Percentiles rank a stretch among this genome's conserved stretches.
Evolutionary conservation across 805 yeast species (phyloP).

Genomic region (Kodamaea fukazawae): DNA sequence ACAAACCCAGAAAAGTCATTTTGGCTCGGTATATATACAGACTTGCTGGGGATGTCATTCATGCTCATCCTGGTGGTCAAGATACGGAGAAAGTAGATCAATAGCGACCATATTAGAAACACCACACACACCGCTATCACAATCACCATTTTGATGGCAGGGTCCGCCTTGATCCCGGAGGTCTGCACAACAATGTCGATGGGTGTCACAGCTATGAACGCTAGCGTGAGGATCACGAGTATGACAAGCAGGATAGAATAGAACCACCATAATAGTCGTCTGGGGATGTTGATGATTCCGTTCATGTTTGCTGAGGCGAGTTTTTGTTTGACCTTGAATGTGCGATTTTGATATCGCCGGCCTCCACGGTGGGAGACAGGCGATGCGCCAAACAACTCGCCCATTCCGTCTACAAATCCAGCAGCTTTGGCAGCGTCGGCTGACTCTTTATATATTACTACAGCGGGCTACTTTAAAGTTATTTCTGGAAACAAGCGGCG

Average conservation of each 20-base stretch:
- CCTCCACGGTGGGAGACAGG: too few species aligned
- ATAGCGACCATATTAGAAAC: slow-evolving; percentile 48
- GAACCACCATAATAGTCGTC: slow-evolving; percentile 36
- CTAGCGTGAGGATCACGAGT: slow-evolving; percentile 39
- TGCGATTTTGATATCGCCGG: too few species aligned
- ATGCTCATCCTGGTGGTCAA: slow-evolving; percentile 55
- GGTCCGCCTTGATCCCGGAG: slow-evolving; percentile 45
- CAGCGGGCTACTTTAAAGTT: too few species aligned
- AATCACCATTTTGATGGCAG: slow-evolving; percentile 78
- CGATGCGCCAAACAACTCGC: too few species aligned
- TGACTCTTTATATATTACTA: too few species aligned
- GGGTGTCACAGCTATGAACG: slow-evolving; percentile 69
- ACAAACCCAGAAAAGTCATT: slow-evolving; percentile 43
- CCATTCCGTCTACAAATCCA: too few species aligned
- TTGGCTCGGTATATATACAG: slow-evolving; percentile 67
- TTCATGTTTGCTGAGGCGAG: slow-evolving; percentile 5
- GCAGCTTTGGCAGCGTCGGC: too few species aligned
- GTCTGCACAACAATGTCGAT: slow-evolving; percentile 71
- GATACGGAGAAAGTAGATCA: slow-evolving; percentile 59
- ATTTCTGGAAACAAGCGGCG: too few species aligned
- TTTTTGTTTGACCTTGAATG: not conserved
- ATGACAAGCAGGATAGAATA: slow-evolving; percentile 45
- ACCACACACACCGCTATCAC: slow-evolving; percentile 69
- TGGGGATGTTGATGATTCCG: slow-evolving; percentile 14
- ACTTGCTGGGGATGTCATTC: slow-evolving; percentile 65